phyloP scores from a whole-genome alignment of 2,329 filamentous ascomycete genomes.

The Pestalotiopsis sp. region DNA sequence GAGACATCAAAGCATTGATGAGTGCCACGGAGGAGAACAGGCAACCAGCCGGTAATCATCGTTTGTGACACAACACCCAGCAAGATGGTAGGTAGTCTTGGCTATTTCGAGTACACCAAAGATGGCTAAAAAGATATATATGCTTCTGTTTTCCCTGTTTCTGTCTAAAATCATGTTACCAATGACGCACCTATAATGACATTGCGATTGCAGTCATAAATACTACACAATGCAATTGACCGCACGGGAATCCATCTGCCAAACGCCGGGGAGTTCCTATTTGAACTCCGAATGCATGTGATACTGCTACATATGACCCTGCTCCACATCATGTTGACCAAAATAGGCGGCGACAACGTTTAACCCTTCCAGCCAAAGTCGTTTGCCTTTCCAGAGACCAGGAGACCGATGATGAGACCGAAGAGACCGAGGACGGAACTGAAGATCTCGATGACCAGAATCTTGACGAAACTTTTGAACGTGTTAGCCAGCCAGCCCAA shows the following conservation, averaged over 20 bases:
- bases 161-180: background rate
- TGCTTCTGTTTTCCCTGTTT: background rate
- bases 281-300: constrained; percentile 16
- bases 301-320: constrained; percentile 2
- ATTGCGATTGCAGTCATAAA: constrained; percentile 11
- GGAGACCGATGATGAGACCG: constrained; percentile 89
- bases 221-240: constrained; percentile 14
- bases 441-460: constrained; percentile 98
- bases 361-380: constrained; percentile 60
- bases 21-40: too few relatives aligned
- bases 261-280: constrained; percentile 15
- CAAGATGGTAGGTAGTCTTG: too few relatives aligned
- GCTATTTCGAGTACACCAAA: too few relatives aligned
- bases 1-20: too few relatives aligned
- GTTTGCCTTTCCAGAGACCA: constrained; percentile 81
- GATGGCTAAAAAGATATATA: background rate
- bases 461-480: constrained; percentile 84
- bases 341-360: background rate
- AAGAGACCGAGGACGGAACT: constrained; percentile 96
- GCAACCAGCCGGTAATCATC: too few relatives aligned
- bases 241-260: constrained; percentile 14
- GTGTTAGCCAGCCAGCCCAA: background rate
- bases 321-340: background rate
- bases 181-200: constrained; percentile 9
- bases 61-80: too few relatives aligned